A percentile compares a stretch with the other conserved stretches of the same genome.
Conservation (phyloP, 768 basidiomycete species). For the Lanmaoa rubissima region DNA sequence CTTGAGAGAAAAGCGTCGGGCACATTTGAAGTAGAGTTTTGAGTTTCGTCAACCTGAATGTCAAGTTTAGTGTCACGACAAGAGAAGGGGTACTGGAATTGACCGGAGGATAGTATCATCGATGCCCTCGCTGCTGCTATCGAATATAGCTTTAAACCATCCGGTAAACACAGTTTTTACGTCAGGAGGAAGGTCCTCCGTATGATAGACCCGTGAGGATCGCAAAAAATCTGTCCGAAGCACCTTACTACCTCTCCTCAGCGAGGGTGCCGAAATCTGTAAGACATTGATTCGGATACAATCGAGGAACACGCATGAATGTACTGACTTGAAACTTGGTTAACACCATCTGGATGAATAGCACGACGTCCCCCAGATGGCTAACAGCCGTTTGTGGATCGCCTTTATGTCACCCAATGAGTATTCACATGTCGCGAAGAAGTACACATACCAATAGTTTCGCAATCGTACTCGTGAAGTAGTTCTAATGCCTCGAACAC, state of each 20-base stretch:
- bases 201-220: conserved; percentile 43
- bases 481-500: conserved; percentile 59
- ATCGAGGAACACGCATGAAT: neutral
- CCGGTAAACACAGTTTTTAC: conserved; percentile 45
- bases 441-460: conserved; percentile 64
- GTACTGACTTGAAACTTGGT: conserved; percentile 60
- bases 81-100: neutral
- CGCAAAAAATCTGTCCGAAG: conserved; percentile 52
- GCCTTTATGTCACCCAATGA: conserved; percentile 40
- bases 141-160: conserved; percentile 81
- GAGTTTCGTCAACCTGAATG: conserved; percentile 65
- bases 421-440: neutral
- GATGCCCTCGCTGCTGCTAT: conserved; percentile 74
- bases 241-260: conserved; percentile 45
- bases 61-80: neutral
- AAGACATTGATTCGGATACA: neutral
- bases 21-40: conserved; percentile 65
- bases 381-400: conserved; percentile 82
- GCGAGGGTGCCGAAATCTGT: conserved; percentile 50
- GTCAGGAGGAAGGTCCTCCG: conserved; percentile 42
- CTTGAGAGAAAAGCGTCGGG: conserved; percentile 62
- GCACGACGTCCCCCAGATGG: conserved; percentile 74
- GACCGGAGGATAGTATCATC: conserved; percentile 76
- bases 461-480: conserved; percentile 73
- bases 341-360: conserved; percentile 66